These are phyloP conservation scores for Fomitopsis schrenkii DNA, from an alignment of 1,284 basidiomycete species.

Conservation along the genomic window DNA sequence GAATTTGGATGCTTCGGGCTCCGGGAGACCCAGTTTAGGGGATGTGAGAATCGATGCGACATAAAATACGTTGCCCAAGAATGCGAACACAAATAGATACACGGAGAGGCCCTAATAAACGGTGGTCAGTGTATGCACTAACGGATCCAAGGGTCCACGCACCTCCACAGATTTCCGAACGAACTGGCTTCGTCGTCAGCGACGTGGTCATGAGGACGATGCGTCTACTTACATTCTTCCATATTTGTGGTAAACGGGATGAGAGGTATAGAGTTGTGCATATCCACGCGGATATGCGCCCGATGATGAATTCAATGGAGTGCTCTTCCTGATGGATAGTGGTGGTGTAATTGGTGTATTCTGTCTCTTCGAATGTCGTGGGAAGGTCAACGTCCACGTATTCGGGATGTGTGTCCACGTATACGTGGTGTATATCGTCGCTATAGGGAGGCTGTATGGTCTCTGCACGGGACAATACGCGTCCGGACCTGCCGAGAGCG, in stretches of 20 bases:
- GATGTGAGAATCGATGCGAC: constrained; percentile 80
- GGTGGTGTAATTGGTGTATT: not conserved
- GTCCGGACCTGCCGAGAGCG: constrained; percentile 24
- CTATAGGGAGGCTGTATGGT: constrained; percentile 6
- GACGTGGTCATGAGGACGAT: not conserved
- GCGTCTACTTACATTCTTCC: constrained; percentile 86
- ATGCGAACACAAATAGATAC: constrained; percentile 88
- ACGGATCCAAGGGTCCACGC: not conserved
- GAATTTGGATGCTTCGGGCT: constrained; percentile 52
- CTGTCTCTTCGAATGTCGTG: not conserved
- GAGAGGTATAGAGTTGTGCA: constrained; percentile 91
- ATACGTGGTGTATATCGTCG: not conserved
- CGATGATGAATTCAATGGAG: constrained; percentile 61
- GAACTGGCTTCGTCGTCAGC: constrained; percentile 47
- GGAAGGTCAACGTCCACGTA: not conserved
- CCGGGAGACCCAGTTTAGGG: constrained; percentile 49
- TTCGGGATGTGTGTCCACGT: not conserved
- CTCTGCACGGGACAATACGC: constrained; percentile 21
- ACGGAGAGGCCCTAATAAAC: constrained; percentile 77
- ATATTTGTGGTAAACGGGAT: constrained; percentile 90
- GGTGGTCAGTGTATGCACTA: not conserved
- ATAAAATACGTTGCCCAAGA: constrained; percentile 88
- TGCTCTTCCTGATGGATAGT: constrained; percentile 10
- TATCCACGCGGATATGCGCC: constrained; percentile 87
- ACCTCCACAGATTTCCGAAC: constrained; percentile 88